A percentile compares a stretch with the other conserved stretches of the same genome.
These are phyloP conservation scores for Dipsacomyces acuminosporus DNA, from an alignment of 371 early-diverging fungal genomes.

Conservation along the genomic window DNA sequence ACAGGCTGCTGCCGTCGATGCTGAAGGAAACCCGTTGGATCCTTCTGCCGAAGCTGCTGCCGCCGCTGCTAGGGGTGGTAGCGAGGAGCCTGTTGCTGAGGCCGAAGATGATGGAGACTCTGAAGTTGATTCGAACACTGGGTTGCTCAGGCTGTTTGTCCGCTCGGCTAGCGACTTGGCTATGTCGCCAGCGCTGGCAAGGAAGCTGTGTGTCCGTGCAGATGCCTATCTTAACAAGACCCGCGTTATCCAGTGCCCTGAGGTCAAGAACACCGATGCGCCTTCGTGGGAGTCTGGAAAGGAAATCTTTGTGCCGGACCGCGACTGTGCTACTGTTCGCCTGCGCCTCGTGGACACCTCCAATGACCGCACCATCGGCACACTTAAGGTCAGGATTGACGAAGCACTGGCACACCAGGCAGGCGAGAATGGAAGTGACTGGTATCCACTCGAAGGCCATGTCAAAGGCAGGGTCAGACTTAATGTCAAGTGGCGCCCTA, in stretches of 20 bases:
- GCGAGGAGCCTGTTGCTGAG: slow-evolving; percentile 1
- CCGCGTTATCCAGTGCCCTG: slow-evolving; percentile 38
- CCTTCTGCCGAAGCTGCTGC: slow-evolving; percentile 32
- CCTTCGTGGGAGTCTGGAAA: slow-evolving; percentile 48
- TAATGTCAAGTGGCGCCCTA: slow-evolving; percentile 50
- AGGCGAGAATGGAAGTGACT: slow-evolving; percentile 46
- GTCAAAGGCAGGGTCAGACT: slow-evolving; percentile 42
- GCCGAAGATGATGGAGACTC: slow-evolving; percentile 51
- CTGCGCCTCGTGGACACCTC: slow-evolving; percentile 33
- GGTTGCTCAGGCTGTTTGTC: slow-evolving; percentile 45
- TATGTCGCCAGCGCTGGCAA: slow-evolving; percentile 32
- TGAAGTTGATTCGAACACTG: slow-evolving; percentile 57
- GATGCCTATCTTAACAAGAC: slow-evolving; percentile 35
- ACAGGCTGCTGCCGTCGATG: slow-evolving; percentile 35
- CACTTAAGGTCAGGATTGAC: slow-evolving; percentile 34
- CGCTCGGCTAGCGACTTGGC: slow-evolving; percentile 48
- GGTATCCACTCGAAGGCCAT: slow-evolving; percentile 38
- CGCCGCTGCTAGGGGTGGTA: not conserved
- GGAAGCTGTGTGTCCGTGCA: slow-evolving; percentile 46
- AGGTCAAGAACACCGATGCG: slow-evolving; percentile 44
- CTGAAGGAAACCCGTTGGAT: slow-evolving; percentile 36
- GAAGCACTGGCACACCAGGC: slow-evolving; percentile 43
- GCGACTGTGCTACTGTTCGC: slow-evolving; percentile 30
- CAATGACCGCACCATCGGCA: slow-evolving; percentile 30
- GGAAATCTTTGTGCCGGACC: slow-evolving; percentile 47